Base-by-base conservation (phyloP, 345 rosid species). In the Euphorbia tirucalli region DNA sequence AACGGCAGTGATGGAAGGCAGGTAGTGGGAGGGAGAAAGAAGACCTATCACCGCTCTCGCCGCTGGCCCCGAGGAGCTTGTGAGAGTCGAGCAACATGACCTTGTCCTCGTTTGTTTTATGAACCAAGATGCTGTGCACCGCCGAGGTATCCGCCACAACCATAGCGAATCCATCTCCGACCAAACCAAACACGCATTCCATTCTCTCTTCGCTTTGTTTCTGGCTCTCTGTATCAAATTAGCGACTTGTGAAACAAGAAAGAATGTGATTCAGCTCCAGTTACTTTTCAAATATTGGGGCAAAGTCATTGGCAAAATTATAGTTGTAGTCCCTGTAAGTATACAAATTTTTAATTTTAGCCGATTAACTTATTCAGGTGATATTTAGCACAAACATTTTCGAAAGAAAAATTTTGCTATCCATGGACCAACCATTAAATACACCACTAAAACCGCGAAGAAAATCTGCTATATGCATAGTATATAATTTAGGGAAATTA, bases 111-210 rank as follows among this genome's bases (percentile, higher is more conserved):
- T 94, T 85, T 52, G 90, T 83, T 82, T 94, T 92, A 81, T 94
- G 98, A 16, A 92, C 90, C 41, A 94, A 82, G 37, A 94, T 92
- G 80, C 97, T 94, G 81, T 88, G 83, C 31, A 90, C 95, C 1
- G 98, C 97, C 71, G 97, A 94, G 11, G 97, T 79, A 70, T 94
- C 98, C 8, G 98, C 97, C 66, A 68, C 96, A 46, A 94, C 79
- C 54, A 94, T 74, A 3, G 95, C 87, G 81, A 92, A 94, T 41
- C 90, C 98, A 69, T 89, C 70, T 8, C 98, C 98, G 3, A 92
- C 96, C 11, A 94, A 73, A 56, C 98, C 98, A 72, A 94, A 94
- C 13, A 90, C 97, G 66, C 96, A 94, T 86, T 94, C 97, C 98
- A 94, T 94, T 76, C 30, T 9, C 41, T 30, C 30, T 32, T 32